phyloP scores from a whole-genome alignment of 345 rosid genomes.

The Moricandia moricandioides region DNA sequence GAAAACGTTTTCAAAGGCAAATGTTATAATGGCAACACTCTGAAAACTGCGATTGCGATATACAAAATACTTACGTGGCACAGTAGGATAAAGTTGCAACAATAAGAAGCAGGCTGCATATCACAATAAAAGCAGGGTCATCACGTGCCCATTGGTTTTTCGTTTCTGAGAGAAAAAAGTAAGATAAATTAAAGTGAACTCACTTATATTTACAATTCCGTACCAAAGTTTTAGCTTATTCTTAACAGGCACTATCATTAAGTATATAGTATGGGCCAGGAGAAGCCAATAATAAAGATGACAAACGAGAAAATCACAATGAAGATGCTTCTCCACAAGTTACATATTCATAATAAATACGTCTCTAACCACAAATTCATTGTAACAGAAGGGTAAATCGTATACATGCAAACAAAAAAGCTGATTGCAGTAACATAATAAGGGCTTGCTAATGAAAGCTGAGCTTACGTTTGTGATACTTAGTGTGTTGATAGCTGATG shows the following conservation, averaged over 20 bases:
- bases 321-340: not conserved
- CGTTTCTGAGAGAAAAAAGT: slow-evolving; percentile 67
- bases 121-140: slow-evolving; percentile 98
- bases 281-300: too few species aligned
- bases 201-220: not conserved
- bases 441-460: slow-evolving; percentile 1
- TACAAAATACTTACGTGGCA: slow-evolving; percentile 74
- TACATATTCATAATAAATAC: not conserved
- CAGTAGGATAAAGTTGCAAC: slow-evolving; percentile 88
- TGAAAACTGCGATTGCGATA: too few species aligned
- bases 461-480: slow-evolving; percentile 97
- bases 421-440: slow-evolving; percentile 16
- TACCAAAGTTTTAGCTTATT: not conserved
- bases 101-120: slow-evolving; percentile 80
- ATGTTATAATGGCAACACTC: too few species aligned
- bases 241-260: not conserved
- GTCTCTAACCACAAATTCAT: not conserved
- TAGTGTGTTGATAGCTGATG: slow-evolving; percentile 98
- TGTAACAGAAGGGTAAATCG: not conserved
- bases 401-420: not conserved
- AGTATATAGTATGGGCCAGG: not conserved
- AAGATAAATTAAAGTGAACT: slow-evolving; percentile 7
- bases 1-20: not conserved
- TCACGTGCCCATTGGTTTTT: slow-evolving; percentile 99
- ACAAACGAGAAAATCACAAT: too few species aligned